Base-by-base conservation (phyloP, 129 eudicot species). In the Flaveria brownii region DNA sequence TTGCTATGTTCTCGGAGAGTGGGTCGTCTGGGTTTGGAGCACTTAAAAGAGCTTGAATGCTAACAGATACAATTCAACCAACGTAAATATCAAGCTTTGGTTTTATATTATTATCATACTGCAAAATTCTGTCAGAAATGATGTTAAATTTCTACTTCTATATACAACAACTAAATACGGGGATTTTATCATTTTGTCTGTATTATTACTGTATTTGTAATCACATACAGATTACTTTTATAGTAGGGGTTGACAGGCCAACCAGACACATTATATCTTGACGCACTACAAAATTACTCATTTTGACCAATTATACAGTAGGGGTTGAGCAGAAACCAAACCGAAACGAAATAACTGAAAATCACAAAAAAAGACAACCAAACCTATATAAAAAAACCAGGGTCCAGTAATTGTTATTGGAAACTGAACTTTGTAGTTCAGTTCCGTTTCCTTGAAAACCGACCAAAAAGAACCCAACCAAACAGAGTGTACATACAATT, bases 11-110 rank as follows among this genome's bases (percentile, higher is more conserved):
- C 71, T 85, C 89, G 20, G 89, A 85, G 50, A 85, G 86, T 0
- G 89, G 86, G 61, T 85, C 89, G 70, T 85, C 89, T 4, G 86
- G 89, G 71, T 85, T 85, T 72, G 89, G 89, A 49, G 89, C 89
- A 79, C 89, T 82, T 36, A 85, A 62, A 75, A 85, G 86, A 64
- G 89, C 89, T 79, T 85, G 89, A 75, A 85, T 85, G 86, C 86
- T 85, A 46, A 36, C 54, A 51, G 23, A 47, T 28, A 73, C 75
- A 73, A 13, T 64, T 79, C 22, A 15, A 55, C 55, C 62, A 39
- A 75, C 17, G 62, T 62, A 74, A 20, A 59, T 46, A 39, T 74
- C 23, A 81, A 67, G 30, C 22, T 20, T 46, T 4, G 25, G 47
- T 47, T 47, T 6, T 20, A 66, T 23, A 60, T 28, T 45, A 30